These are phyloP conservation scores for Aspergillus alliaceus DNA, from an alignment of 2,329 filamentous ascomycete genomes.

Conservation along the genomic window DNA sequence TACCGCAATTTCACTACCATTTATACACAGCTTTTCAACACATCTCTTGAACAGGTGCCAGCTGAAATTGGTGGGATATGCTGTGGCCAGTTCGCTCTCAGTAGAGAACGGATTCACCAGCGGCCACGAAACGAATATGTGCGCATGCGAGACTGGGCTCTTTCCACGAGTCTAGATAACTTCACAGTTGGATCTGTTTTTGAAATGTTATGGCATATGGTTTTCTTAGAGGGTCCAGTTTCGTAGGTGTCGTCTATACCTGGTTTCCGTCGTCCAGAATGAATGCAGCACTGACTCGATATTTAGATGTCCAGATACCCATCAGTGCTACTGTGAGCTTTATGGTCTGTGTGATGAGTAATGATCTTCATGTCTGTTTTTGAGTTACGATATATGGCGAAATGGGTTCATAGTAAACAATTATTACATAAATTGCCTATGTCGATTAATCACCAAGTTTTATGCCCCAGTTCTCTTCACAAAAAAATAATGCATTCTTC, in stretches of 20 bases:
- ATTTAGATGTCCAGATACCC: conserved; percentile 8
- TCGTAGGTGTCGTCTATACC: conserved; percentile 12
- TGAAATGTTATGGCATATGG: conserved; percentile 26
- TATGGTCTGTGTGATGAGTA: conserved; percentile 29
- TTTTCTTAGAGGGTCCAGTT: conserved; percentile 18
- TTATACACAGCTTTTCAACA: conserved; percentile 15
- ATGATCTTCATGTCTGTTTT: background rate
- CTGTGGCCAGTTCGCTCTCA: conserved; percentile 26
- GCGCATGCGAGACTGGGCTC: conserved; percentile 20
- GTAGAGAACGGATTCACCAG: conserved; percentile 17
- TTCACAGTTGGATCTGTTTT: conserved; percentile 22
- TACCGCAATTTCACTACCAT: conserved; percentile 19
- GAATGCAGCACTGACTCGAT: background rate
- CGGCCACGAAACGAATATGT: conserved; percentile 20
- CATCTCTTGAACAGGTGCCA: conserved; percentile 4
- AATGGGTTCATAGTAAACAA: too few species aligned
- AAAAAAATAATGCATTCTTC: too few species aligned
- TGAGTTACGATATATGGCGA: background rate
- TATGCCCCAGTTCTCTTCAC: too few species aligned
- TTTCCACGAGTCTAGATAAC: conserved; percentile 11
- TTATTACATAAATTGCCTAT: background rate
- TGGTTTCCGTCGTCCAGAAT: background rate
- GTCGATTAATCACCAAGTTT: background rate
- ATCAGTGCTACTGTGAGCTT: conserved; percentile 14
- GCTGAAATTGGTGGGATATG: conserved; percentile 15